Percentiles rank a stretch among this genome's conserved stretches.
Conservation (phyloP, 164 flowering plant species). For the Taxillus chinensis region DNA sequence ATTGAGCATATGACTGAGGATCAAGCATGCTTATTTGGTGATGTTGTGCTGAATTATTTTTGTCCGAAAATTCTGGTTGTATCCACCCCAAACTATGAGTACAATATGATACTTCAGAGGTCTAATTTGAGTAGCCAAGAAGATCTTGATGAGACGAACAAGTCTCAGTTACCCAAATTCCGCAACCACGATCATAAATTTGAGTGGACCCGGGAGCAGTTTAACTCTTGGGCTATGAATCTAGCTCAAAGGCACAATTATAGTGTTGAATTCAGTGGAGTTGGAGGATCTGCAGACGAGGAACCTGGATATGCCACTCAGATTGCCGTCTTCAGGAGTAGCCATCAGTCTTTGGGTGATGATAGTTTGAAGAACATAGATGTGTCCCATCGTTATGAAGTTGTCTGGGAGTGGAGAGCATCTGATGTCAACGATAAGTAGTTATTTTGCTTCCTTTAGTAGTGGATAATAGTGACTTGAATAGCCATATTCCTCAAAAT, state of each 20-base stretch:
- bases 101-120: slow-evolving; percentile 70
- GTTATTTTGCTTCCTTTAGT: slow-evolving; percentile 7
- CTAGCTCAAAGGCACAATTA: slow-evolving; percentile 60
- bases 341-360: slow-evolving; percentile 3
- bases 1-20: slow-evolving; percentile 99
- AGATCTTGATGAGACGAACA: slow-evolving; percentile 47
- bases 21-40: slow-evolving; percentile 69
- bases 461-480: slow-evolving; percentile 11
- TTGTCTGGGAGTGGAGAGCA: slow-evolving; percentile 60
- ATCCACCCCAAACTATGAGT: slow-evolving; percentile 96
- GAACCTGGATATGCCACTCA: slow-evolving; percentile 99
- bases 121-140: slow-evolving; percentile 27
- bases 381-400: slow-evolving; percentile 16
- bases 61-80: slow-evolving; percentile 70
- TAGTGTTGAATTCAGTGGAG: slow-evolving; percentile 82
- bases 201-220: slow-evolving; percentile 92
- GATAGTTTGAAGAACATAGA: slow-evolving; percentile 9
- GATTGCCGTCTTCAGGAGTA: slow-evolving; percentile 72
- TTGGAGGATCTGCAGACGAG: slow-evolving; percentile 56
- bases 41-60: slow-evolving; percentile 51
- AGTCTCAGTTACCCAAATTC: slow-evolving; percentile 47
- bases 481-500: no score
- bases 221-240: slow-evolving; percentile 62
- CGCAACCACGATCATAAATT: slow-evolving; percentile 97
- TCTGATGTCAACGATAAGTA: slow-evolving; percentile 1